Evolutionary conservation across 83 land plant genomes (phyloP).

Genomic region (Diphasiastrum complanatum): DNA sequence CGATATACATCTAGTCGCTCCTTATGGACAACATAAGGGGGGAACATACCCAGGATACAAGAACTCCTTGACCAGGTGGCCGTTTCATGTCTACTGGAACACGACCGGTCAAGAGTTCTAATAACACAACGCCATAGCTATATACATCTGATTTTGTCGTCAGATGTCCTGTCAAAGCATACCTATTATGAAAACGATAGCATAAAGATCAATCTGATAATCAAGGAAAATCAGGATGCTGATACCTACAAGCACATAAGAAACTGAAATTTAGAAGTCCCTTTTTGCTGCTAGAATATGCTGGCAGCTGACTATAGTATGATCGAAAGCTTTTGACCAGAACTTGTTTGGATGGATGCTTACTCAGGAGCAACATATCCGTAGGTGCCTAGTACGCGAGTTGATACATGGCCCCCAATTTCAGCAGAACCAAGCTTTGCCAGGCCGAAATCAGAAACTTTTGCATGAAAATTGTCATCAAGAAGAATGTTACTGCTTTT

Average conservation of each 20-base stretch:
- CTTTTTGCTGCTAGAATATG: too few species aligned
- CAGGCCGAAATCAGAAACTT: conserved; percentile 66
- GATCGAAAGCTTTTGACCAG: too few species aligned
- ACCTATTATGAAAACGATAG: conserved; percentile 36
- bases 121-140: conserved; percentile 13
- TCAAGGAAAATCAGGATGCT: too few species aligned
- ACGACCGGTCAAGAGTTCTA: conserved; percentile 68
- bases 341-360: conserved; percentile 31
- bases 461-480: conserved; percentile 61
- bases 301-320: too few species aligned
- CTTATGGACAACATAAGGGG: too few species aligned
- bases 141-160: conserved; percentile 59
- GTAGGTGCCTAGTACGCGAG: conserved; percentile 56
- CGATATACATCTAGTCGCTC: too few species aligned
- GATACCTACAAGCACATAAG: too few species aligned
- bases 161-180: conserved; percentile 63
- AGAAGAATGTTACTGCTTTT: conserved; percentile 60
- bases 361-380: conserved; percentile 84
- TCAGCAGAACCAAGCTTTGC: conserved; percentile 72
- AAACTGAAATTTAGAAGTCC: too few species aligned
- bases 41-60: conserved; percentile 55
- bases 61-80: conserved; percentile 59
- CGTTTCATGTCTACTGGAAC: conserved; percentile 55
- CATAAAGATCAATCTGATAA: too few species aligned
- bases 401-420: conserved; percentile 55